Evolutionary conservation across 805 yeast genomes (phyloP).

Genomic region (Kodamaea leandrae): DNA sequence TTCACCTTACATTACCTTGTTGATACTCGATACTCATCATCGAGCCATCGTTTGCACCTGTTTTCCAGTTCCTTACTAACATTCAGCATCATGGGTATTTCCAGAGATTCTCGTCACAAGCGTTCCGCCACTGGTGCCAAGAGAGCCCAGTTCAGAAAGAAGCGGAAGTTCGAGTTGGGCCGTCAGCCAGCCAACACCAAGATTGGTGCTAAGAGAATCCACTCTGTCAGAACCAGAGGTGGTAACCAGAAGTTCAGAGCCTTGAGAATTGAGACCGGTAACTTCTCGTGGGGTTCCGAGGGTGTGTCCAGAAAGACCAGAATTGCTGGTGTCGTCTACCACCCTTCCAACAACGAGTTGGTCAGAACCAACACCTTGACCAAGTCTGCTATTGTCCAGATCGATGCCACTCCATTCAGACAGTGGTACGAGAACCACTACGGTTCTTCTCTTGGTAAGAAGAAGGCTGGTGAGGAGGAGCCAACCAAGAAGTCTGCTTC

Average conservation of each 20-base stretch:
- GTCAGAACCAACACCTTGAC: constrained; percentile 99
- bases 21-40: no score
- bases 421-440: constrained; percentile 99
- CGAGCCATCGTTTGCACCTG: no score
- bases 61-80: constrained; percentile 24
- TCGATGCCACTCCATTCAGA: constrained; percentile 99
- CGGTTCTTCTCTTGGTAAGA: constrained; percentile 92
- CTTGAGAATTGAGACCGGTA: constrained; percentile 97
- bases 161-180: constrained; percentile 99
- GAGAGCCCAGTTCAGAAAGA: constrained; percentile 99
- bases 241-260: constrained; percentile 99
- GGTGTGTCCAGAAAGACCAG: constrained; percentile 99
- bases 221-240: constrained; percentile 99
- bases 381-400: constrained; percentile 97
- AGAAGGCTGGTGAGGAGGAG: constrained; percentile 53
- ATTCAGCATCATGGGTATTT: constrained; percentile 87
- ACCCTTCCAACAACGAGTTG: constrained; percentile 99
- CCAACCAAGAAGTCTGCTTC: constrained; percentile 66
- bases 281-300: constrained; percentile 99
- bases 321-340: constrained; percentile 96
- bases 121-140: constrained; percentile 99
- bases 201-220: constrained; percentile 98
- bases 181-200: constrained; percentile 99
- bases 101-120: constrained; percentile 99
- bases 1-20: no score